These are phyloP conservation scores for Pythium vanterpoolii DNA, from an alignment of 352 stramenopile genomes.

Conservation along the genomic window DNA sequence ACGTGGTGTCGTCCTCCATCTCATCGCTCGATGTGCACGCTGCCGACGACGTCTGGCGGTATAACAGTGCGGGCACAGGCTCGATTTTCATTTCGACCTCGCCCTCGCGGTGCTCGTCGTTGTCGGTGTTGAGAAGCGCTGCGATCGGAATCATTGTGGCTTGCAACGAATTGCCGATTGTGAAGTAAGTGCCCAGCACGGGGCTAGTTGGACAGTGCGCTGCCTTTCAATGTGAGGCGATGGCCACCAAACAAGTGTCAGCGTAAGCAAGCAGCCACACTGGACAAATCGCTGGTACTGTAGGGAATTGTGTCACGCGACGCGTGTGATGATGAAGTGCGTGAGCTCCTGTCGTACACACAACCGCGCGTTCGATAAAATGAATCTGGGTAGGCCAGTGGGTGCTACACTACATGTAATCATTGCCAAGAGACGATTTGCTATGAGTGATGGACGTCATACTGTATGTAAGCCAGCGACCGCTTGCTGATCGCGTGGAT, in stretches of 20 bases:
- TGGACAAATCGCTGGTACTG: constrained; percentile 1
- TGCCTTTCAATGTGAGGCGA: not conserved
- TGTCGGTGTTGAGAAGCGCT: constrained; percentile 19
- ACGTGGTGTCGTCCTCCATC: constrained; percentile 11
- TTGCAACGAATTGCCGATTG: no score
- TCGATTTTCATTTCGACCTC: constrained; percentile 15
- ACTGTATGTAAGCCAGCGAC: no score
- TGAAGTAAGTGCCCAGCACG: no score
- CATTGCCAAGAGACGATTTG: constrained; percentile 2
- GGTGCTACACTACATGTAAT: not conserved
- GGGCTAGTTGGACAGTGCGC: constrained; percentile 18
- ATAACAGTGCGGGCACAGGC: constrained; percentile 6
- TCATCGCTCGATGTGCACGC: constrained; percentile 19
- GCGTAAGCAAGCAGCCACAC: constrained; percentile 1
- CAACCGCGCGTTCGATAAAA: not conserved
- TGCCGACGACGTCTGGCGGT: constrained; percentile 11
- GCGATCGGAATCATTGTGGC: constrained; percentile 20
- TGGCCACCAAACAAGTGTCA: no score
- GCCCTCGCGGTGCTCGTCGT: constrained; percentile 13
- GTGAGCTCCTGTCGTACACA: no score
- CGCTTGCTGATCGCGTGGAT: constrained; percentile 20
- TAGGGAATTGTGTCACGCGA: no score
- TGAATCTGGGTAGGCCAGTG: not conserved
- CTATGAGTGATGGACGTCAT: no score
- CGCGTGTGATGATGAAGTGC: no score